Base-by-base conservation (phyloP, 352 stramenopile genomes). In the Phytophthora idaei region DNA sequence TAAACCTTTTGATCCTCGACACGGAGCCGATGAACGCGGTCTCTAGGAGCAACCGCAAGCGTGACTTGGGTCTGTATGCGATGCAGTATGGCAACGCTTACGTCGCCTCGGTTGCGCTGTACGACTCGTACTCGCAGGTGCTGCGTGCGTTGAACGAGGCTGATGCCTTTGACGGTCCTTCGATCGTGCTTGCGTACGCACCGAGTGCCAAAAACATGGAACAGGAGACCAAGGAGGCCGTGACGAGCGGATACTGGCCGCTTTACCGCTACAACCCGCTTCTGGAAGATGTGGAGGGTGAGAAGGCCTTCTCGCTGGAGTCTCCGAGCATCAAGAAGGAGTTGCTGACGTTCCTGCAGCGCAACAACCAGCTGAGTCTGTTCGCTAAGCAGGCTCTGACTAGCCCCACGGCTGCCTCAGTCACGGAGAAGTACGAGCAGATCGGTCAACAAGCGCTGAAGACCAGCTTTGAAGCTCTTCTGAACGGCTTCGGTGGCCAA, bases 21-120 rank as follows among this genome's bases (percentile, higher is more conserved):
- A 92, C 84, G 37, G 82, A 91, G 67, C 84, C 81, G 27, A 85
- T 90, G 67, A 81, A 89, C 66, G 67, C 74, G 11, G 61, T 88
- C 2, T 76, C 75, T n/a, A 79, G 81, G 61, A 87, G 52, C 55
- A 85, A 94, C 74, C 84, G 86, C 66, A 98, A 98, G 80, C 94
- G 94, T 39, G 90, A 97, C 53, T 78, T 98, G 12, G 92, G 91
- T 34, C 74, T 97, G 51, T 97, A 97, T 52, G 93, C 94, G 15
- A 98, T 98, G 92, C 91, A 95, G 64, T 98, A 98, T 68, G 90
- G 94, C 62, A 96, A 97, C 73, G 87, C 93, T 1, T 98, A 98
- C 69, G 90, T 98, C 46, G 92, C 92, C 5, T 97, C 90, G 1
- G 90, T 98, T 4, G 90, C 88, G 37, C 73, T 98, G 12, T 96